Evolutionary conservation across 208 protist genomes (phyloP).

Genomic region (Porcisia deanei): DNA sequence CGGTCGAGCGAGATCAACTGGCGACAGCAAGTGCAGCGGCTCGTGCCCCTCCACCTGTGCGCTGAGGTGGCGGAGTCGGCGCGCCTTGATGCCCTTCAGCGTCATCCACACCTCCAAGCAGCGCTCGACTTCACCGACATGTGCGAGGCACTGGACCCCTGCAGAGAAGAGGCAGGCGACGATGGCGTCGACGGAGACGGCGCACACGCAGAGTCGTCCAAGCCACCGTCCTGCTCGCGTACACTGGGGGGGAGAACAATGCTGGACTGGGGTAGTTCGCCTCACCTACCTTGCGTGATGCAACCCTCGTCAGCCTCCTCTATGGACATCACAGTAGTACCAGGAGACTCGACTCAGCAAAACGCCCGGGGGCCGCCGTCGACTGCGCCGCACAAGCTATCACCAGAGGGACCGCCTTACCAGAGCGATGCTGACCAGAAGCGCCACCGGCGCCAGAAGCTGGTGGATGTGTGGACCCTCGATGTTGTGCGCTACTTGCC

Average conservation of each 20-base stretch:
- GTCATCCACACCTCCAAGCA: conserved; percentile 13
- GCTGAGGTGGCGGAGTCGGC: conserved; percentile 16
- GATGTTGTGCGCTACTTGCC: conserved; percentile 32
- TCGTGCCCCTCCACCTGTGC: conserved; percentile 25
- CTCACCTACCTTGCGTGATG: neutral
- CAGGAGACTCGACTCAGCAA: neutral
- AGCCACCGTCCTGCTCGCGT: neutral
- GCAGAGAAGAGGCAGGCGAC: neutral
- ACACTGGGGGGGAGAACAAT: neutral
- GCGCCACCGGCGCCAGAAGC: conserved; percentile 10
- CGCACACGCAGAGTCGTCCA: neutral
- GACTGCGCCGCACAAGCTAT: neutral
- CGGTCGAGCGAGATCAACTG: neutral
- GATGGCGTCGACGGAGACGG: neutral
- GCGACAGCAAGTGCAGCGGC: neutral
- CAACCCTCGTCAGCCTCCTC: neutral
- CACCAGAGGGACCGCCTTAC: neutral
- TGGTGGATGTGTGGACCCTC: conserved; percentile 21
- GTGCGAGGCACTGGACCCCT: conserved; percentile 7
- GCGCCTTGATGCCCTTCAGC: conserved; percentile 20
- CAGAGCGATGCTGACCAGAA: neutral
- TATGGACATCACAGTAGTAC: neutral
- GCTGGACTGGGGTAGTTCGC: neutral
- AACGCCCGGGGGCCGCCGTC: neutral
- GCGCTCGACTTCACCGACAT: conserved; percentile 19